Conservation (phyloP, 331 rosid species). For the Acacia pycnantha region DNA sequence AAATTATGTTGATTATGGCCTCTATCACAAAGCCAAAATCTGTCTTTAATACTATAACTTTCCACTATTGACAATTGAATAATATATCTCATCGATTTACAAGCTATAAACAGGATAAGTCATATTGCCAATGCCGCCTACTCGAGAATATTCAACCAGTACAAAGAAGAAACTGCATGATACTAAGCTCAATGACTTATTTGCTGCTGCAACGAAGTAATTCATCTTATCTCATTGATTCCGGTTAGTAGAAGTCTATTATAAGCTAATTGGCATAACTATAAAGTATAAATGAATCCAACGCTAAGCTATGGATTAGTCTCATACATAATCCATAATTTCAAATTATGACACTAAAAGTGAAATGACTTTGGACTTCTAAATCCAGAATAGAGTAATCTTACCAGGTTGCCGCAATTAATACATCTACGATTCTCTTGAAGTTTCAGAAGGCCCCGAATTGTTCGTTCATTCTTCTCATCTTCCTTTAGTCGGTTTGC, state of each 20-base stretch:
- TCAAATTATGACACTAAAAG: not conserved
- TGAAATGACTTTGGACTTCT: not conserved
- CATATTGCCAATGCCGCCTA: not conserved
- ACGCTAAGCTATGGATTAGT: not conserved
- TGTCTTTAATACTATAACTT: not conserved
- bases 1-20: constrained; percentile 11
- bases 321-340: not conserved
- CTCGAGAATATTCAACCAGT: not conserved
- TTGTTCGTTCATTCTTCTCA: constrained; percentile 79
- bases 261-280: not conserved
- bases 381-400: constrained; percentile 2
- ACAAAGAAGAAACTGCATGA: not conserved
- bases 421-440: constrained; percentile 81
- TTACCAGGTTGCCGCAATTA: constrained; percentile 88
- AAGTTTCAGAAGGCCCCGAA: constrained; percentile 90
- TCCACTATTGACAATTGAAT: constrained; percentile 9
- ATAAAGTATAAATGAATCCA: not conserved
- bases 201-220: not conserved
- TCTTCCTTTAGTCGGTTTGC: constrained; percentile 81
- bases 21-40: constrained; percentile 4
- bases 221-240: not conserved
- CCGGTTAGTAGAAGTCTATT: constrained; percentile 1
- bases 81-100: not conserved
- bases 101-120: constrained; percentile 11
- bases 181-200: not conserved